Evolutionary conservation across 192 early-diverging fungal genomes (phyloP).

Genomic region (Phlyctochytrium bullatum): DNA sequence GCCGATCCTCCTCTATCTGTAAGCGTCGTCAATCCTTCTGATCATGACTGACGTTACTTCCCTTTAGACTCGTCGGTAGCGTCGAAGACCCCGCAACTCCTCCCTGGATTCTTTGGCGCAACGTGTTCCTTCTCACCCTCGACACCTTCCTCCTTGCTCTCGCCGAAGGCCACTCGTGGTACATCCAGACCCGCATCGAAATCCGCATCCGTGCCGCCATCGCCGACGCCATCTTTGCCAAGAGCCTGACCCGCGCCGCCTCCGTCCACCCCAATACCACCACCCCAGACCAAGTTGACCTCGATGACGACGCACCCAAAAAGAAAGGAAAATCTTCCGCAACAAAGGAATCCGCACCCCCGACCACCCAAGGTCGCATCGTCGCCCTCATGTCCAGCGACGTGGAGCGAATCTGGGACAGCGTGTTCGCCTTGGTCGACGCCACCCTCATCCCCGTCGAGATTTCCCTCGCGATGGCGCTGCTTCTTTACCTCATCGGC

Average conservation of each 20-base stretch:
- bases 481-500: conserved; percentile 27
- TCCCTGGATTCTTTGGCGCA: background rate
- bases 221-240: conserved; percentile 47
- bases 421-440: background rate
- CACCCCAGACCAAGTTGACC: conserved; percentile 2
- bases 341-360: no score
- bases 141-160: conserved; percentile 12
- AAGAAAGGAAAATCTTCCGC: conserved; percentile 39
- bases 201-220: conserved; percentile 37
- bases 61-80: conserved; percentile 33
- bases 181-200: conserved; percentile 18
- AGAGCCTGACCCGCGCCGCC: conserved; percentile 28
- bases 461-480: conserved; percentile 8
- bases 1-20: conserved; percentile 37
- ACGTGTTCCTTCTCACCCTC: conserved; percentile 5
- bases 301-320: conserved; percentile 16
- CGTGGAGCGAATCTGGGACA: conserved; percentile 14
- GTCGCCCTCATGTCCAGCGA: conserved; percentile 41
- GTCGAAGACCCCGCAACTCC: conserved; percentile 22
- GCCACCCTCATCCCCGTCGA: conserved; percentile 9
- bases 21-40: no score
- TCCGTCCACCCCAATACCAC: background rate
- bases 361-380: no score
- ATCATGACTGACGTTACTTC: no score
- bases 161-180: conserved; percentile 41